Evolutionary conservation across 345 rosid species (phyloP).

Genomic region (Hirschfeldia incana): DNA sequence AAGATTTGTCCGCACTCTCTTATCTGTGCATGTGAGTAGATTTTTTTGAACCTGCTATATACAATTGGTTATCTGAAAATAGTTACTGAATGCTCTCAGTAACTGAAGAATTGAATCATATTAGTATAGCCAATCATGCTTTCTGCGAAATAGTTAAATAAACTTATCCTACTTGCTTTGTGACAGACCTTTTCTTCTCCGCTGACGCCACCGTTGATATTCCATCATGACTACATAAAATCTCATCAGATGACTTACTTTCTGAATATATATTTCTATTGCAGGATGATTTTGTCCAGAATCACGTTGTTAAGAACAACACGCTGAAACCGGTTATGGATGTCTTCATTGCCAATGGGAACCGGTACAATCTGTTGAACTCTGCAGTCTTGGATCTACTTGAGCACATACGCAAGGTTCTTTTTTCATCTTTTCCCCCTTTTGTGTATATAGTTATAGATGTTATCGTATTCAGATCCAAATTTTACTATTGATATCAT

Average conservation of each 20-base stretch:
- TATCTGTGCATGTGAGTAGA: conserved; percentile 73
- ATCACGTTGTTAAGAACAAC: conserved; percentile 80
- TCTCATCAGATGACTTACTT: conserved; percentile 10
- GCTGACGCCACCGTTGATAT: background rate
- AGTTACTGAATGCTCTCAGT: conserved; percentile 13
- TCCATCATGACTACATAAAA: background rate
- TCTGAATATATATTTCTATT: conserved; percentile 26
- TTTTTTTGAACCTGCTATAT: conserved; percentile 9
- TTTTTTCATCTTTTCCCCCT: conserved; percentile 20
- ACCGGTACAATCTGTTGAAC: conserved; percentile 87
- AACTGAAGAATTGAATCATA: conserved; percentile 2
- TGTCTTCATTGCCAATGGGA: conserved; percentile 85
- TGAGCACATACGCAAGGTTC: conserved; percentile 91
- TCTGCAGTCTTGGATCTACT: conserved; percentile 91
- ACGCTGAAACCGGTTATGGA: conserved; percentile 81
- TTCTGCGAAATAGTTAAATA: conserved; percentile 1
- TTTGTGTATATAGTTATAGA: conserved; percentile 13
- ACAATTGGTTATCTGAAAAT: background rate
- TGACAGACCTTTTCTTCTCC: conserved; percentile 16
- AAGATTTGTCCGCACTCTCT: conserved; percentile 90
- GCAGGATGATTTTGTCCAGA: conserved; percentile 85
- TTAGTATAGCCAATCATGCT: conserved; percentile 5
- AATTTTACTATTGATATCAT: background rate
- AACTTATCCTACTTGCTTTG: conserved; percentile 1
- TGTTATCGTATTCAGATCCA: background rate